phyloP scores from a whole-genome alignment of 352 stramenopile genomes.

The Phytophthora litchii region DNA sequence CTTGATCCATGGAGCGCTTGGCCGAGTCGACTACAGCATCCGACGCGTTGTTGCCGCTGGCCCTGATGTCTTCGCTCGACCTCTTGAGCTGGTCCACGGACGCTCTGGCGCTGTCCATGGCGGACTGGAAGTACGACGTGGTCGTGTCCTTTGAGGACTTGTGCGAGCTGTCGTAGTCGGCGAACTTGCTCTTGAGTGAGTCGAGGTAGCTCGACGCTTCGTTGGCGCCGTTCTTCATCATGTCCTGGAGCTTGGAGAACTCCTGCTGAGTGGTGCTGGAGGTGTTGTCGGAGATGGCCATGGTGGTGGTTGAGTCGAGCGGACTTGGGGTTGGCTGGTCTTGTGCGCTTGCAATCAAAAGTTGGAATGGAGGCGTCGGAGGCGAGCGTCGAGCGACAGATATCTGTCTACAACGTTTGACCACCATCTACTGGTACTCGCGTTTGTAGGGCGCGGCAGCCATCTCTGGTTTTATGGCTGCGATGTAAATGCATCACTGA shows the following conservation, averaged over 20 bases:
- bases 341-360: slow-evolving; percentile 19
- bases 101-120: slow-evolving; percentile 35
- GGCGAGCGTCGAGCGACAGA: background rate
- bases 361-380: slow-evolving; percentile 23
- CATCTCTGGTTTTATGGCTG: slow-evolving; percentile 16
- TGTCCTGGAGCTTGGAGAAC: slow-evolving; percentile 40
- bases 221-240: slow-evolving; percentile 35
- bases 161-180: slow-evolving; percentile 50
- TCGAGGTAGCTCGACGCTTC: slow-evolving; percentile 42
- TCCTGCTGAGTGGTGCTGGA: slow-evolving; percentile 36
- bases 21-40: slow-evolving; percentile 26
- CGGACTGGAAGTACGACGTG: slow-evolving; percentile 42
- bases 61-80: slow-evolving; percentile 19
- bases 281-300: slow-evolving; percentile 33
- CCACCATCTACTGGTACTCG: background rate
- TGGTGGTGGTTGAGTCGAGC: slow-evolving; percentile 6
- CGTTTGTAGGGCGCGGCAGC: slow-evolving; percentile 7
- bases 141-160: slow-evolving; percentile 38
- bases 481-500: slow-evolving; percentile 22
- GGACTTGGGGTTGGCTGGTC: slow-evolving; percentile 1
- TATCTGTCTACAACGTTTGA: too few species aligned
- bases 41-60: slow-evolving; percentile 28
- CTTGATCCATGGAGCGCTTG: slow-evolving; percentile 43
- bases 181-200: slow-evolving; percentile 46
- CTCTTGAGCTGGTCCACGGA: slow-evolving; percentile 34